Percentiles rank a stretch among this genome's conserved stretches.
Conservation (phyloP, 225 moss, liverwort and hornwort genomes). For the Marchantia polymorpha region DNA sequence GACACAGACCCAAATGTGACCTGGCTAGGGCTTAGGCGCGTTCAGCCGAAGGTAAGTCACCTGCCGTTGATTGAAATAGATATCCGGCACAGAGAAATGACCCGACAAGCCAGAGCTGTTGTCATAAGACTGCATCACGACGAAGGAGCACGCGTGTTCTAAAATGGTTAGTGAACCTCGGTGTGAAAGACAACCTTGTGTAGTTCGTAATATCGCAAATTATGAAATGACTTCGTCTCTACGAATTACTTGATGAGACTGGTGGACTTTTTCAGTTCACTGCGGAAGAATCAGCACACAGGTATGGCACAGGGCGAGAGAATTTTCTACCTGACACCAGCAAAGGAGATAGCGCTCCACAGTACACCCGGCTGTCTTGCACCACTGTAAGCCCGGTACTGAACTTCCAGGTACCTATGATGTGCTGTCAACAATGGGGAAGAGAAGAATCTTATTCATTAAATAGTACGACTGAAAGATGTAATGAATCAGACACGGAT, state of each 20-base stretch:
- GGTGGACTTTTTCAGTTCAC: too few relatives aligned
- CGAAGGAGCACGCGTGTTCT: not conserved
- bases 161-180: not conserved
- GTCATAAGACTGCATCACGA: conserved; percentile 34
- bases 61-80: conserved; percentile 10
- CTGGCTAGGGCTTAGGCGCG: not conserved
- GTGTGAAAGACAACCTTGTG: too few relatives aligned
- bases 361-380: conserved; percentile 23
- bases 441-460: not conserved
- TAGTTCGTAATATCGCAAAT: too few relatives aligned
- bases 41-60: not conserved
- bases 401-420: conserved; percentile 34
- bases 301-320: too few relatives aligned
- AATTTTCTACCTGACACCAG: conserved; percentile 23
- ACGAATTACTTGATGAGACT: too few relatives aligned
- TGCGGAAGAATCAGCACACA: too few relatives aligned
- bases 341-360: conserved; percentile 35
- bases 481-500: not conserved
- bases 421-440: conserved; percentile 14
- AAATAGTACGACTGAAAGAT: not conserved
- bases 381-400: conserved; percentile 24
- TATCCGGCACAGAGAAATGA: conserved; percentile 30
- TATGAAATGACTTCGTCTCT: too few relatives aligned
- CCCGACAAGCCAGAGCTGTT: conserved; percentile 26
- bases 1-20: not conserved